Evolutionary conservation across 2,329 filamentous ascomycete genomes (phyloP).

Genomic region (Chaetomium olivaceum): DNA sequence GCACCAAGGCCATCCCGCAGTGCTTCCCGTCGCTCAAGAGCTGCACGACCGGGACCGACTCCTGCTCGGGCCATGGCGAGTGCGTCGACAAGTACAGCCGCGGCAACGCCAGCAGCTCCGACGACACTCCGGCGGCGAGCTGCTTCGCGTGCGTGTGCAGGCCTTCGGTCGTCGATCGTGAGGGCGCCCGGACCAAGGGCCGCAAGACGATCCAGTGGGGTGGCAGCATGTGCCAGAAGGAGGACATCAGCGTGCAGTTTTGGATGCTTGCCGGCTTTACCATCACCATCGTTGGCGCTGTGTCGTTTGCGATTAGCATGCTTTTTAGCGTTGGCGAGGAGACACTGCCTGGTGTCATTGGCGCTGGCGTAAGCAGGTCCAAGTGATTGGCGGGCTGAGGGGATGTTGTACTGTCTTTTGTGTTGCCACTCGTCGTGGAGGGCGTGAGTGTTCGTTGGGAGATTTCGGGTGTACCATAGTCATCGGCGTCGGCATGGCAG

Average conservation of each 20-base stretch:
- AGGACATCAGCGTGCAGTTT: constrained; percentile 85
- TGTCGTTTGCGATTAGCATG: constrained; percentile 73
- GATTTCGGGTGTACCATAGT: constrained; percentile 34
- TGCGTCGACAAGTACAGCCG: constrained; percentile 68
- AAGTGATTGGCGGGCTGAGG: constrained; percentile 47
- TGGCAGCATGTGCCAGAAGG: constrained; percentile 84
- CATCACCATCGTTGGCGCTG: constrained; percentile 65
- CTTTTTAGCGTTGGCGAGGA: constrained; percentile 82
- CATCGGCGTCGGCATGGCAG: constrained; percentile 31
- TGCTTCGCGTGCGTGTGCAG: constrained; percentile 83
- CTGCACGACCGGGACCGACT: constrained; percentile 70
- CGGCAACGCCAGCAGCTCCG: constrained; percentile 43
- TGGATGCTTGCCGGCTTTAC: constrained; percentile 80
- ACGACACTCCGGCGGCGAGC: constrained; percentile 29
- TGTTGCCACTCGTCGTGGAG: background rate
- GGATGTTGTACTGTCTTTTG: background rate
- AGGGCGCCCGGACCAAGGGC: constrained; percentile 48
- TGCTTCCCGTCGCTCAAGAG: constrained; percentile 73
- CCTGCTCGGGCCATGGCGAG: constrained; percentile 78
- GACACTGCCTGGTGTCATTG: constrained; percentile 89
- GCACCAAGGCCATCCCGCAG: constrained; percentile 54
- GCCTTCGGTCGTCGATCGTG: constrained; percentile 51
- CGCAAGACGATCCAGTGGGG: constrained; percentile 74
- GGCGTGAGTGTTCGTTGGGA: background rate
- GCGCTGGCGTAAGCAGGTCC: constrained; percentile 82